Evolutionary conservation across 148 eudicot genomes (phyloP).

Genomic region (Dysphania ambrosioides): DNA sequence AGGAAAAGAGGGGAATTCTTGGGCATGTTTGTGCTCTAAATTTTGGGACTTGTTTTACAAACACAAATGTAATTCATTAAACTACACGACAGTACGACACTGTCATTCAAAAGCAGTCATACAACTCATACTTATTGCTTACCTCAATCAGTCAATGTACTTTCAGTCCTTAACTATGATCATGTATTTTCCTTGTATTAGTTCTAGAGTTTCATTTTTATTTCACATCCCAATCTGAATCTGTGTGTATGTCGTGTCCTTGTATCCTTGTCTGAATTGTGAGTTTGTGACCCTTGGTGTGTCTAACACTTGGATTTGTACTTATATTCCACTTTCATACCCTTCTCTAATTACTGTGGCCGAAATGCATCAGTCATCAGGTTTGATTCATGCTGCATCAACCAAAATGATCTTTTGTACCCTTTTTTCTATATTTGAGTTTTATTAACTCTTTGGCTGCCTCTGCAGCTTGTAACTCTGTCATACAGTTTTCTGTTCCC

Average conservation of each 20-base stretch:
- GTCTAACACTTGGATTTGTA: neutral
- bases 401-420: neutral
- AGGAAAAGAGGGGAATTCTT: neutral
- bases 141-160: neutral
- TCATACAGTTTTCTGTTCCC: neutral
- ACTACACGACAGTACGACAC: neutral
- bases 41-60: slow-evolving; percentile 21
- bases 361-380: neutral
- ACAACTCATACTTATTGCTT: neutral
- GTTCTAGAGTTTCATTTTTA: too few relatives aligned
- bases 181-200: neutral
- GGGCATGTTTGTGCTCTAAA: slow-evolving; percentile 7
- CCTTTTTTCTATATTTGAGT: neutral
- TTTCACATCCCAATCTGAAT: neutral
- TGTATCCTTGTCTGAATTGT: neutral
- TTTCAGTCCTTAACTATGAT: neutral
- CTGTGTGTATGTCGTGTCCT: neutral
- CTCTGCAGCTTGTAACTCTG: neutral
- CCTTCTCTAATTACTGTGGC: neutral
- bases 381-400: neutral
- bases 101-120: slow-evolving; percentile 6
- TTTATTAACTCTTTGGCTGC: neutral
- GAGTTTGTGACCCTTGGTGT: neutral
- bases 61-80: slow-evolving; percentile 12
- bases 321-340: too few relatives aligned